phyloP scores from a whole-genome alignment of 2,329 filamentous ascomycete genomes.

The Ilyonectria mors-panacis region DNA sequence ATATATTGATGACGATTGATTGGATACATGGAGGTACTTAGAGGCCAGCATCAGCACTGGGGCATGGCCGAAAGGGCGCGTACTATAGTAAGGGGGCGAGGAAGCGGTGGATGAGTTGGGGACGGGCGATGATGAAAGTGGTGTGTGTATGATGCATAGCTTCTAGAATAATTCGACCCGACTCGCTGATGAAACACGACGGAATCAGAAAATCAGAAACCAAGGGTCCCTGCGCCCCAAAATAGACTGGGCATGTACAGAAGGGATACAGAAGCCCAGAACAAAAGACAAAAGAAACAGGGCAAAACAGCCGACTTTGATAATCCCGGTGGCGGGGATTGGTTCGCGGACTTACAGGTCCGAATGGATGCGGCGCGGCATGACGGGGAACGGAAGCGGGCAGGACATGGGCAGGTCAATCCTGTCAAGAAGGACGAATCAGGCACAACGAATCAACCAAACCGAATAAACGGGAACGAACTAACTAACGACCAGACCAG shows the following conservation, averaged over 20 bases:
- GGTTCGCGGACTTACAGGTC: slow-evolving; percentile 37
- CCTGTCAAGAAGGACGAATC: neutral
- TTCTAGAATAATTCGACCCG: slow-evolving; percentile 43
- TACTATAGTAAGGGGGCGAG: neutral
- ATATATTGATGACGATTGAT: neutral
- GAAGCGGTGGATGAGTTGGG: neutral
- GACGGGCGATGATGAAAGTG: slow-evolving; percentile 20
- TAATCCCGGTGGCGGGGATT: slow-evolving; percentile 31
- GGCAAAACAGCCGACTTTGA: slow-evolving; percentile 32
- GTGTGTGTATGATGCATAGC: slow-evolving; percentile 25
- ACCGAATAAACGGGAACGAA: slow-evolving; percentile 3
- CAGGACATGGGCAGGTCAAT: slow-evolving; percentile 7
- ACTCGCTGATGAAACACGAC: slow-evolving; percentile 34
- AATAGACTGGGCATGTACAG: slow-evolving; percentile 11
- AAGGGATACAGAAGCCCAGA: neutral
- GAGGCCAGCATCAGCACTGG: slow-evolving; percentile 17
- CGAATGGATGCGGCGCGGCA: slow-evolving; percentile 31
- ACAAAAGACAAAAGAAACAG: neutral
- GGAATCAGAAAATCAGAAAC: slow-evolving; percentile 17
- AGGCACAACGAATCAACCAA: neutral
- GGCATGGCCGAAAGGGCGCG: slow-evolving; percentile 10
- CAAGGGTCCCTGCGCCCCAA: slow-evolving; percentile 7
- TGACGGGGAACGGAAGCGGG: slow-evolving; percentile 2
- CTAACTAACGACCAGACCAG: slow-evolving; percentile 9
- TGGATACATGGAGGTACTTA: slow-evolving; percentile 14